phyloP scores from a whole-genome alignment of 1,284 basidiomycete genomes.

The Ceratobasidium sp. region DNA sequence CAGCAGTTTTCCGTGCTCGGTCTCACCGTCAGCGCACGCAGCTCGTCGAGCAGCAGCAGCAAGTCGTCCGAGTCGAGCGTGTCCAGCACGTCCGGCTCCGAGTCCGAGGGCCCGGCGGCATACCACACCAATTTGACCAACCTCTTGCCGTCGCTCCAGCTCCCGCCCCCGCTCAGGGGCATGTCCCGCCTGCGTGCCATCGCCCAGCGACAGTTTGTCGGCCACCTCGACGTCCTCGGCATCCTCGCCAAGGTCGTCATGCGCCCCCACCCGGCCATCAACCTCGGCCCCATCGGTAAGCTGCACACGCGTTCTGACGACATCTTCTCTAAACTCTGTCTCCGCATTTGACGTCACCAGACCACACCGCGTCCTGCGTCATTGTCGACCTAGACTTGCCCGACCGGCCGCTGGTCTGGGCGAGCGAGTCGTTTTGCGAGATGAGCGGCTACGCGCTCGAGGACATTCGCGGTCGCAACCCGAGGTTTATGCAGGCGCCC shows the following conservation, averaged over 20 bases:
- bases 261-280: slow-evolving; percentile 78
- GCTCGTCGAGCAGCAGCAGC: background rate
- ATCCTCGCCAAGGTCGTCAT: slow-evolving; percentile 79
- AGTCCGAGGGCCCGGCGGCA: slow-evolving; percentile 22
- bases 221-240: slow-evolving; percentile 75
- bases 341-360: slow-evolving; percentile 6
- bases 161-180: slow-evolving; percentile 19
- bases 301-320: background rate
- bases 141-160: slow-evolving; percentile 7
- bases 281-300: slow-evolving; percentile 80
- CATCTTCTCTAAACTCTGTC: background rate
- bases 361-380: slow-evolving; percentile 34
- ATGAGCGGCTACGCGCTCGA: slow-evolving; percentile 32
- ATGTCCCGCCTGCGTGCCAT: slow-evolving; percentile 15
- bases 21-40: background rate
- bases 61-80: background rate
- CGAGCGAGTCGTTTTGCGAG: slow-evolving; percentile 26
- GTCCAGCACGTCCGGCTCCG: background rate
- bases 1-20: slow-evolving; percentile 20
- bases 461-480: slow-evolving; percentile 29
- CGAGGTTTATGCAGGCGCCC: slow-evolving; percentile 30
- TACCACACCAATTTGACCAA: slow-evolving; percentile 16
- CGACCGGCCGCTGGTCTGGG: slow-evolving; percentile 30
- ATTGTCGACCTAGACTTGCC: slow-evolving; percentile 33
- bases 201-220: slow-evolving; percentile 14